Base-by-base conservation (phyloP, 2,329 filamentous ascomycete species). In the Fusarium illudens region DNA sequence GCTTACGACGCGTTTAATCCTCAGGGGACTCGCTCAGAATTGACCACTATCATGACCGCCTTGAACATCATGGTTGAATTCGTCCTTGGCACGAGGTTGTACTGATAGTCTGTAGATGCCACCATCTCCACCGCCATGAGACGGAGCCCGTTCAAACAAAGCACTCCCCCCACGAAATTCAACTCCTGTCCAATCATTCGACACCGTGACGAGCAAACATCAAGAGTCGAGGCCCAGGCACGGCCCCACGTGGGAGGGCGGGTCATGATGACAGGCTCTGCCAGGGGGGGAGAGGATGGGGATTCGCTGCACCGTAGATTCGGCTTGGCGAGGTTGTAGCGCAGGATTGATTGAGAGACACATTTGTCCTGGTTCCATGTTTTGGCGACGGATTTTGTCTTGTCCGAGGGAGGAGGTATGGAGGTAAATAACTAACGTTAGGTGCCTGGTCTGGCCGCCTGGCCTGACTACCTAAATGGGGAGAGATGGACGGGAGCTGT, bases 121-220 rank as follows among this genome's bases (percentile, higher is more conserved):
- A 46, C 39, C n/a, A 46, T 46, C 22, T 46, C 39, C 39, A 46
- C 22, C 15, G 22, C 39, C 22, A 39, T 39, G 36, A 39, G 36
- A 44, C 20, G 20, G 15, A n/a, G n/a, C n/a, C n/a, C n/a, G n/a
- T n/a, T 44, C 15, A 15, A 7, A 39, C n/a, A n/a, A n/a, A n/a
- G n/a, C n/a, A n/a, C n/a, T n/a, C n/a, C 39, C 22, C 39, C 22
- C 51, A 20, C 25, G 39, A 27, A 46, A 46, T 29, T 29, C 39
- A 46, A n/a, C n/a, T 46, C 39, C 22, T 46, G 15, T 46, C 71
- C 71, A 73, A 73, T 73, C 71, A 64, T 57, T 64, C 49, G 39
- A 13, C 69, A 73, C 60, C 71, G 69, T 73, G 70, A 58, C 32
- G 36, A 15, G 17, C 30, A 36, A 20, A 27, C 51, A 46, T 30